Conservation (phyloP, 1,284 basidiomycete species). For the Leccinum subrobustum region DNA sequence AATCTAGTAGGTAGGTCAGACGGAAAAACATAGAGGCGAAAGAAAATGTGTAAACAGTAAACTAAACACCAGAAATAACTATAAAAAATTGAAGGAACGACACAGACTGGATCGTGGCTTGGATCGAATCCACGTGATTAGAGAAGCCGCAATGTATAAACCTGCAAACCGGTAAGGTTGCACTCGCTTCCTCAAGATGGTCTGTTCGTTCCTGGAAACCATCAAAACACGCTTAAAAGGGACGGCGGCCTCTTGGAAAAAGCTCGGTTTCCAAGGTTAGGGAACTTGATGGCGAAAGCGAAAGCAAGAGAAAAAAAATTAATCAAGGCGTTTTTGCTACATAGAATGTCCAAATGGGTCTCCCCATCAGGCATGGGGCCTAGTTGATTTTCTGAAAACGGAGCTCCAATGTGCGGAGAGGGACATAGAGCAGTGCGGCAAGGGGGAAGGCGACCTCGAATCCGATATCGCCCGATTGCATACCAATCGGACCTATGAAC, state of each 20-base stretch:
- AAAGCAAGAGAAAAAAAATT: constrained; percentile 1
- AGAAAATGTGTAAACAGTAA: neutral
- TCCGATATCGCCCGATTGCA: constrained; percentile 72
- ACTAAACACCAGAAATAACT: neutral
- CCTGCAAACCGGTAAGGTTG: neutral
- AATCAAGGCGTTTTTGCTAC: constrained; percentile 9
- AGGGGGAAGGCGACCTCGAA: constrained; percentile 67
- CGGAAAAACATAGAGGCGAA: neutral
- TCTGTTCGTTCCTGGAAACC: constrained; percentile 21
- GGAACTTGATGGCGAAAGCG: neutral
- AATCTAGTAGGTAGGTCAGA: constrained; percentile 11
- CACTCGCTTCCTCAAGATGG: constrained; percentile 7
- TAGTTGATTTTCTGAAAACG: constrained; percentile 30
- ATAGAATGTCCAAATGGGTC: constrained; percentile 5
- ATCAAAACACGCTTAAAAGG: constrained; percentile 18
- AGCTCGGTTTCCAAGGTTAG: neutral
- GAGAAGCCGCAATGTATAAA: constrained; percentile 1
- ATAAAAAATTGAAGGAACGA: neutral
- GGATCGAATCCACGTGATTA: neutral
- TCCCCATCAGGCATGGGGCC: neutral
- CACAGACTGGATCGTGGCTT: constrained; percentile 4
- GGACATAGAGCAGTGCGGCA: constrained; percentile 54
- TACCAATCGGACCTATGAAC: constrained; percentile 73
- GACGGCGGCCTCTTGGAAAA: neutral
- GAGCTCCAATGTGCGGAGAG: constrained; percentile 51